Evolutionary conservation across 192 early-diverging fungal genomes (phyloP), one percentile per base, ranked within the genome.

Genomic region (Podochytrium sp.): DNA sequence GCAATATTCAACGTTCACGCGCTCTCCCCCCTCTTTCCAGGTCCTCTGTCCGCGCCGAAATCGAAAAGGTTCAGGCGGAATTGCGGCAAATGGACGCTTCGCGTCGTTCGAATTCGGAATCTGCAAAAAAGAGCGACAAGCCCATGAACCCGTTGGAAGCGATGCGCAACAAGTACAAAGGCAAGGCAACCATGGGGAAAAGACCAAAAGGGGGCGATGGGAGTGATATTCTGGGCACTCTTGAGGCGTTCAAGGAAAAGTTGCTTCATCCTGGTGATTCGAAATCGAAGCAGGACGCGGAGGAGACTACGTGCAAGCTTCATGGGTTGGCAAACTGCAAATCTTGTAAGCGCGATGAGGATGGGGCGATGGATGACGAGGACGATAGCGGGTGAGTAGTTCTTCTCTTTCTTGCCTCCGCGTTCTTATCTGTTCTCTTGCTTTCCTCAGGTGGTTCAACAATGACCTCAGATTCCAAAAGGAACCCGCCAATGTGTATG

Each of bases 401-500:
- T 0, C 6, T 66, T 0, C 23, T 25, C n/a, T n/a, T n/a, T n/a
- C n/a, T n/a, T n/a, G n/a, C n/a, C n/a, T n/a, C n/a, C n/a, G n/a
- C n/a, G n/a, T n/a, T n/a, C n/a, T n/a, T n/a, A 37, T 63, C 12
- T 63, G 33, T 14, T 34, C 10, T 40, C 12, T 55, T 16, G 2
- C 61, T 41, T 12, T 40, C 29, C 39, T 47, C 34, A 74, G 72
- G 6, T 98, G 96, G 96, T 86, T 96, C 75, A 77, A 83, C 12
- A 92, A 94, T 63, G 86, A 85, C 18, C 83, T 97, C 3, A 81
- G 88, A 2, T 96, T 95, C 79, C 83, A 82, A 73, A 93, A 91
- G 66, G 90, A 93, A 10, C 71, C 71, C 20, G 82, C 82, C 7
- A 84, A 86, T 53, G 85, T 86, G 2, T 86, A 81, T 76, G 79